Percentiles rank a stretch among this genome's conserved stretches.
These are phyloP conservation scores for Mycena sp. DNA, from an alignment of 1,284 basidiomycete genomes.

Conservation along the genomic window DNA sequence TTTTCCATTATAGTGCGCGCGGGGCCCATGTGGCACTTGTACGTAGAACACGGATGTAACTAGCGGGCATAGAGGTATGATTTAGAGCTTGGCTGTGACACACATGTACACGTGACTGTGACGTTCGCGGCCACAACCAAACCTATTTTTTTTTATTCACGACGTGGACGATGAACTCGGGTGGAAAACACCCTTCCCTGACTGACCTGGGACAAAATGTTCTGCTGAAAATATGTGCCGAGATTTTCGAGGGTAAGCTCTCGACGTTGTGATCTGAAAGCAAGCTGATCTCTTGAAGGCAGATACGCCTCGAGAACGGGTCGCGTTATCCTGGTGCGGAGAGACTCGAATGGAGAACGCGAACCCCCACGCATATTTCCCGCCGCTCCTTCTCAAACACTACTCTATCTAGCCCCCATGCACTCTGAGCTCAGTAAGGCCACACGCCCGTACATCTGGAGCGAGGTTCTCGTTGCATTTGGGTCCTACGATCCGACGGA, in stretches of 20 bases:
- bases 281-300: not conserved
- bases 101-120: no score
- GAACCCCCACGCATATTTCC: not conserved
- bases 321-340: not conserved
- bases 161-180: no score
- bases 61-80: no score
- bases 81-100: no score
- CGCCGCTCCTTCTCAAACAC: not conserved
- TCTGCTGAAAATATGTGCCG: not conserved
- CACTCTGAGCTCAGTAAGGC: conserved; percentile 3
- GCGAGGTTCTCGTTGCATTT: conserved; percentile 11
- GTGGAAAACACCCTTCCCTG: no score
- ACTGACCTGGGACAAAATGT: not conserved
- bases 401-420: conserved; percentile 7
- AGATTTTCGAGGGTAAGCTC: conserved; percentile 2
- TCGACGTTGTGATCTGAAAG: not conserved
- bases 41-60: no score
- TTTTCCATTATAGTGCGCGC: no score
- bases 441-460: conserved; percentile 16
- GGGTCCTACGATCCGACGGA: not conserved
- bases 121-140: no score
- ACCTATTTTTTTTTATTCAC: no score
- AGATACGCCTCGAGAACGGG: conserved; percentile 1
- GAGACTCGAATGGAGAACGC: not conserved
- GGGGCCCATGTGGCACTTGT: no score